Percentiles rank a stretch among this genome's conserved stretches.
Evolutionary conservation across 2,329 filamentous ascomycete species (phyloP).

Genomic region (Lanzia echinophila): DNA sequence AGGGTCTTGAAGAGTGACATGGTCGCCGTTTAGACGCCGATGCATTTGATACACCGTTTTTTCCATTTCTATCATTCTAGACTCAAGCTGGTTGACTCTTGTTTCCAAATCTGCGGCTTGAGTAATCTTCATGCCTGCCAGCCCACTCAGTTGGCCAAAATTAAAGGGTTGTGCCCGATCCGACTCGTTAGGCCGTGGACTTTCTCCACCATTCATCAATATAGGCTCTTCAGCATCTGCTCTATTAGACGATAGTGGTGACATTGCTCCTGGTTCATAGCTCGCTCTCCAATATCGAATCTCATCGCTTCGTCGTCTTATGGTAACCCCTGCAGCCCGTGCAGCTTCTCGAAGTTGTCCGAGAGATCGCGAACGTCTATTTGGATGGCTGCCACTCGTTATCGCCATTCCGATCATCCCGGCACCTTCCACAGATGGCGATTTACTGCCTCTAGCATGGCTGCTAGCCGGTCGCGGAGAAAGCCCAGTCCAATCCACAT

Average conservation of each 20-base stretch:
- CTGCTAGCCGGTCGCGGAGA: slow-evolving; percentile 56
- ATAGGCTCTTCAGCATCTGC: slow-evolving; percentile 33
- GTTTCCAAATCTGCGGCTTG: slow-evolving; percentile 48
- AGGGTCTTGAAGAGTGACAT: slow-evolving; percentile 23
- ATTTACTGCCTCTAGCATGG: slow-evolving; percentile 43
- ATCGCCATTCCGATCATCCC: slow-evolving; percentile 53
- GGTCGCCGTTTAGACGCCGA: slow-evolving; percentile 8
- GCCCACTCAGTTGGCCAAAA: slow-evolving; percentile 44
- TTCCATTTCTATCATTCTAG: slow-evolving; percentile 47
- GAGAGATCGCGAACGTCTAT: slow-evolving; percentile 53
- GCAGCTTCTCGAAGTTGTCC: slow-evolving; percentile 45
- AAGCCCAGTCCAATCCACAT: slow-evolving; percentile 45
- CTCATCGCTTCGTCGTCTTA: slow-evolving; percentile 53
- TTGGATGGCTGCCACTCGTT: slow-evolving; percentile 45
- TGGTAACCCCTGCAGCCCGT: slow-evolving; percentile 25
- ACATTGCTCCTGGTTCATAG: slow-evolving; percentile 45
- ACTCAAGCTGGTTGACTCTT: slow-evolving; percentile 46
- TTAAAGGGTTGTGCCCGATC: slow-evolving; percentile 47
- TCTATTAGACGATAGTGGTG: slow-evolving; percentile 43
- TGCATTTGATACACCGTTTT: slow-evolving; percentile 19
- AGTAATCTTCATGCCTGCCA: slow-evolving; percentile 52
- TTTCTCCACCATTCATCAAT: slow-evolving; percentile 29
- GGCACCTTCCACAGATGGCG: slow-evolving; percentile 22
- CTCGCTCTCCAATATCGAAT: slow-evolving; percentile 59
- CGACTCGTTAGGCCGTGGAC: slow-evolving; percentile 12